Conservation (phyloP, 1,284 basidiomycete species). For the Malassezia globosa region DNA sequence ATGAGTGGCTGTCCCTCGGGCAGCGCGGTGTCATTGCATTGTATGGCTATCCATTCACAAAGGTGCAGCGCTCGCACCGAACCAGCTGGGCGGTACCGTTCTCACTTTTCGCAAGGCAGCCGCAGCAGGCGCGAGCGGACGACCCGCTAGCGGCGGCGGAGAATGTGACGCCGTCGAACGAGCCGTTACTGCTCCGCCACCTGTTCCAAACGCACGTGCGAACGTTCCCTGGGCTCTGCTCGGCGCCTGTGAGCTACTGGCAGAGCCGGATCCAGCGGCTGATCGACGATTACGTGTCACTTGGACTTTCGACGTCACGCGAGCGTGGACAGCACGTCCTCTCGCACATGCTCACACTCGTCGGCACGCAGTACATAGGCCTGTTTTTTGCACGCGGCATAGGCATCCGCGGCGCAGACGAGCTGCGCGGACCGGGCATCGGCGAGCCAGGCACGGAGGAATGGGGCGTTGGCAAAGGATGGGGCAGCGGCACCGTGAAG, state of each 20-base stretch:
- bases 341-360: constrained; percentile 33
- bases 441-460: constrained; percentile 36
- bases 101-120: not conserved
- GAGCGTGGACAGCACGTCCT: constrained; percentile 37
- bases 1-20: constrained; percentile 34
- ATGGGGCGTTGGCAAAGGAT: constrained; percentile 45
- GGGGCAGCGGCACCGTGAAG: constrained; percentile 46
- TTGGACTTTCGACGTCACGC: constrained; percentile 33
- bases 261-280: constrained; percentile 41
- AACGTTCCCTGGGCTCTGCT: constrained; percentile 33
- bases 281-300: constrained; percentile 35
- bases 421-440: constrained; percentile 37
- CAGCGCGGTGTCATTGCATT: constrained; percentile 34
- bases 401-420: constrained; percentile 38
- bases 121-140: too few relatives aligned
- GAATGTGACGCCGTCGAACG: constrained; percentile 31
- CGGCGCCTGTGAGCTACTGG: constrained; percentile 39
- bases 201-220: constrained; percentile 42
- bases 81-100: constrained; percentile 14
- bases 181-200: constrained; percentile 40
- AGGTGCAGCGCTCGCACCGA: not conserved
- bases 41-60: constrained; percentile 40
- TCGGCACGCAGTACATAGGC: constrained; percentile 37
- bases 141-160: too few relatives aligned
- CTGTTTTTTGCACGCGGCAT: constrained; percentile 39